Evolutionary conservation across 73 alveolate genomes (phyloP).

Genomic region (Diophrys appendiculata): DNA sequence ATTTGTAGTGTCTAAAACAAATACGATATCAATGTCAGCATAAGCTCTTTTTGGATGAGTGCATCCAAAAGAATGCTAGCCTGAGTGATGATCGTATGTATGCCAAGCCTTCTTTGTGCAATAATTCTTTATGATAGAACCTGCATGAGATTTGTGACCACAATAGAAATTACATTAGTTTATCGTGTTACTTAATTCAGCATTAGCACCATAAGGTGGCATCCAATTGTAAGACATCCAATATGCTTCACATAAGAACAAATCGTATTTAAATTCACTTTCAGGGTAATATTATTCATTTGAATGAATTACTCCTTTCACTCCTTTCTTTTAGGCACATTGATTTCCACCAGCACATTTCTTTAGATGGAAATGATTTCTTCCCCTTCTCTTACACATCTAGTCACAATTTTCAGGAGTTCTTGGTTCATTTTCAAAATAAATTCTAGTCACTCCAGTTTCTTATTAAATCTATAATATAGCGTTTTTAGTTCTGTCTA

Average conservation of each 20-base stretch:
- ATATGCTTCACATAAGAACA: slow-evolving; percentile 29
- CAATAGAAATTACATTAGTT: slow-evolving; percentile 21
- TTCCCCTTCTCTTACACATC: slow-evolving; percentile 48
- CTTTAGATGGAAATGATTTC: slow-evolving; percentile 57
- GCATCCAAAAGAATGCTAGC: slow-evolving; percentile 58
- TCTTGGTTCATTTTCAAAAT: slow-evolving; percentile 44
- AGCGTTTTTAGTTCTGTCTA: slow-evolving; percentile 16
- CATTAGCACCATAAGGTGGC: slow-evolving; percentile 38
- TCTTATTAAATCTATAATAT: slow-evolving; percentile 7
- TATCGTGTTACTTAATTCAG: background rate
- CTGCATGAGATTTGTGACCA: slow-evolving; percentile 28
- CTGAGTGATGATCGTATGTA: background rate
- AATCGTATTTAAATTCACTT: slow-evolving; percentile 15
- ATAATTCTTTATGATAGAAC: background rate
- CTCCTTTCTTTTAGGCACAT: slow-evolving; percentile 27
- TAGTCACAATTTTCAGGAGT: slow-evolving; percentile 48
- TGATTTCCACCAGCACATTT: slow-evolving; percentile 35
- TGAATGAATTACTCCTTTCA: slow-evolving; percentile 32
- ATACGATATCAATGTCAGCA: slow-evolving; percentile 76
- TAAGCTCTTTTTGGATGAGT: slow-evolving; percentile 40
- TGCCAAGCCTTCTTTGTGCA: slow-evolving; percentile 47
- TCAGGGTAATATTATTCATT: slow-evolving; percentile 28
- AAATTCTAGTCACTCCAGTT: slow-evolving; percentile 18
- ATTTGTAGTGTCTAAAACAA: slow-evolving; percentile 86
- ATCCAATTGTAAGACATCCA: slow-evolving; percentile 40